Evolutionary conservation across 257 asterid species (phyloP).

Genomic region (Lavandula angustifolia): DNA sequence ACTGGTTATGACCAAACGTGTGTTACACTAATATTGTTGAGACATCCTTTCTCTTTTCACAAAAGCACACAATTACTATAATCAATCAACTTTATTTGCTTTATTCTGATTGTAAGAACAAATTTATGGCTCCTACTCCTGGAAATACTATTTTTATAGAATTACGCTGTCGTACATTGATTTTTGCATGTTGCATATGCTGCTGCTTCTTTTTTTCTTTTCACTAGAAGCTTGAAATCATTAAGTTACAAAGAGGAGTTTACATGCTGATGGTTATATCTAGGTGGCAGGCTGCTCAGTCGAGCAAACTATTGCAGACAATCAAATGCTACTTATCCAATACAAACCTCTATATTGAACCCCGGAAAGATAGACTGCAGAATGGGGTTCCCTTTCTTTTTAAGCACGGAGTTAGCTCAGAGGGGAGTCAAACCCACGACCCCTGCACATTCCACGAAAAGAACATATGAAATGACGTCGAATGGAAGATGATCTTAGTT

Average conservation of each 20-base stretch:
- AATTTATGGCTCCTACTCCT: no score
- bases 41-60: no score
- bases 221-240: conserved; percentile 1
- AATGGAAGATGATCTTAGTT: neutral
- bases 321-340: conserved; percentile 16
- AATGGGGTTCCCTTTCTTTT: conserved; percentile 7
- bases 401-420: conserved; percentile 32
- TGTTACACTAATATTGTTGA: conserved; percentile 16
- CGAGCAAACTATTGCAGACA: conserved; percentile 20
- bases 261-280: neutral
- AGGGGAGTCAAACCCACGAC: conserved; percentile 85
- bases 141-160: no score
- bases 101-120: no score
- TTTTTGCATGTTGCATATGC: no score
- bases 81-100: neutral
- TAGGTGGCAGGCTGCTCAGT: conserved; percentile 9
- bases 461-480: conserved; percentile 3
- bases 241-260: conserved; percentile 12
- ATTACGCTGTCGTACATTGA: no score
- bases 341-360: conserved; percentile 40
- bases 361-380: conserved; percentile 23
- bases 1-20: no score
- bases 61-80: neutral
- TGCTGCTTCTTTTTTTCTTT: no score
- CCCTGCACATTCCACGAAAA: conserved; percentile 46